These are phyloP conservation scores for Cladophialophora chaetospira DNA, from an alignment of 2,329 filamentous ascomycete genomes.

Conservation along the genomic window DNA sequence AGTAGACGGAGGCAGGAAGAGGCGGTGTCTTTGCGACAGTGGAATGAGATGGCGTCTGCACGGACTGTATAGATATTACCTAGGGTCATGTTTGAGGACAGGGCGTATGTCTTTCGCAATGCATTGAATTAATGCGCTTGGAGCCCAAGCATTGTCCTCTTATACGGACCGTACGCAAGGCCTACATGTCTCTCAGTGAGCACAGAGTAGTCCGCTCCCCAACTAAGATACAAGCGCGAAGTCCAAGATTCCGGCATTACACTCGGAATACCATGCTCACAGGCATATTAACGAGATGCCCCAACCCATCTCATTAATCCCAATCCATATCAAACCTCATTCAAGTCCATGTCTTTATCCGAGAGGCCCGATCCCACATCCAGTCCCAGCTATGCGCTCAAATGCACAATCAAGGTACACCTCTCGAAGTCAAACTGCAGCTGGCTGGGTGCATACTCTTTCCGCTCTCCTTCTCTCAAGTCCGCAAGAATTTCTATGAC, in stretches of 20 bases:
- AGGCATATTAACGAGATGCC: background rate
- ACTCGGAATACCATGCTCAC: background rate
- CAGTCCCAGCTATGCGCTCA: constrained; percentile 4
- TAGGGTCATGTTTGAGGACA: background rate
- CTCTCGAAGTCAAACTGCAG: constrained; percentile 75
- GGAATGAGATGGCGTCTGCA: background rate
- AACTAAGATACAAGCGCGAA: background rate
- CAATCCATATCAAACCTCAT: background rate
- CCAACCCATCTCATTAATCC: background rate
- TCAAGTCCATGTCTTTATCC: background rate
- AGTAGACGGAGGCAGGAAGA: background rate
- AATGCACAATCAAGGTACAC: constrained; percentile 22
- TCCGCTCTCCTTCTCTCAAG: constrained; percentile 58
- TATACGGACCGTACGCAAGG: too few relatives aligned
- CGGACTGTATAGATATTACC: background rate
- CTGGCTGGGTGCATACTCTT: constrained; percentile 55
- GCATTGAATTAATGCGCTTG: background rate
- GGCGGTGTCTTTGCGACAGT: background rate
- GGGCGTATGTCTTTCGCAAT: background rate
- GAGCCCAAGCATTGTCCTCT: background rate
- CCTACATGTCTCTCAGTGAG: too few relatives aligned
- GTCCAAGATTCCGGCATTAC: background rate
- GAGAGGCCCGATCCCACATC: background rate
- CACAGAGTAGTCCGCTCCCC: too few relatives aligned
- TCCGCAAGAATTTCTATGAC: constrained; percentile 77